phyloP scores from a whole-genome alignment of 306 rosid species.

The Trichosanthes cucumerina region DNA sequence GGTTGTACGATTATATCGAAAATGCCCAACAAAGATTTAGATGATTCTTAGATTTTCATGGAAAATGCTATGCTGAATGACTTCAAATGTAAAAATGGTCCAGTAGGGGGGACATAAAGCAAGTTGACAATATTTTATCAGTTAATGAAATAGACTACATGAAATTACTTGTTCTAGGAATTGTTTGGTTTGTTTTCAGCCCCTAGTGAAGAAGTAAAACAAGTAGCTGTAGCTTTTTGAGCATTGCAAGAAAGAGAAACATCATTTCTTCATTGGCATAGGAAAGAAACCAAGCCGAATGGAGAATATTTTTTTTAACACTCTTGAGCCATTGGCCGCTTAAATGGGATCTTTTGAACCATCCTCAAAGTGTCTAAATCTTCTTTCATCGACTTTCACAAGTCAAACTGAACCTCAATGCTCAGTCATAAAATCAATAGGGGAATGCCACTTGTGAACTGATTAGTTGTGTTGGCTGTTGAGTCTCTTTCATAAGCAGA shows the following conservation, averaged over 20 bases:
- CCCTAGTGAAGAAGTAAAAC: neutral
- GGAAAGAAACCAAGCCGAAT: too few relatives aligned
- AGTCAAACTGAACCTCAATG: neutral
- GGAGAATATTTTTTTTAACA: too few relatives aligned
- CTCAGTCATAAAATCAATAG: too few relatives aligned
- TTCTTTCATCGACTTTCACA: neutral
- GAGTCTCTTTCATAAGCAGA: too few relatives aligned
- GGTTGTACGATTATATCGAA: neutral
- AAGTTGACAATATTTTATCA: neutral
- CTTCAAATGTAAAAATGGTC: neutral
- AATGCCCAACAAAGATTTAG: neutral
- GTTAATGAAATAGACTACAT: neutral
- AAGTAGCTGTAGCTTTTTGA: neutral
- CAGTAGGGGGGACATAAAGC: neutral
- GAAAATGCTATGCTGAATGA: neutral
- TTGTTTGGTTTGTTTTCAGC: neutral
- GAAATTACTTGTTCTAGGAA: neutral
- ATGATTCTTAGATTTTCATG: conserved; percentile 4
- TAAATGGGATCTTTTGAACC: neutral
- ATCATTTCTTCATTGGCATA: neutral
- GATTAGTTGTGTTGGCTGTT: too few relatives aligned
- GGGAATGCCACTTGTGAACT: too few relatives aligned
- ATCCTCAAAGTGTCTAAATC: neutral
- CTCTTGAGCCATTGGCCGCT: too few relatives aligned
- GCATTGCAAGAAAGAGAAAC: neutral